phyloP scores from a whole-genome alignment of 192 early-diverging fungal species.

The Funneliformis geosporum region DNA sequence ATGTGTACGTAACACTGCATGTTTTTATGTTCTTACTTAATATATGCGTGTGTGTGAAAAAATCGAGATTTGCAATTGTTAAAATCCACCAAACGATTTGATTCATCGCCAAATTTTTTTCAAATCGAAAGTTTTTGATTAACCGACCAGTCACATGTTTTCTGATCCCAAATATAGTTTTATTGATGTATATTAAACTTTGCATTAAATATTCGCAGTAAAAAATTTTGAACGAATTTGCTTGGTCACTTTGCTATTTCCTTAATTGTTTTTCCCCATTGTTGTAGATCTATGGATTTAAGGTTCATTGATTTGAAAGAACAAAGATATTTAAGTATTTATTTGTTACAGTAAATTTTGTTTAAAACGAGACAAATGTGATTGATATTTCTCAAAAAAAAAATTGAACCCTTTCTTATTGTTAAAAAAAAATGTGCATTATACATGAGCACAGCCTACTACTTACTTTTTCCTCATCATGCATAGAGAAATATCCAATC shows the following conservation, averaged over 20 bases:
- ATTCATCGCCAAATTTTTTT: not conserved
- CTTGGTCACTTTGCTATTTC: no score
- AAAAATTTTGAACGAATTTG: no score
- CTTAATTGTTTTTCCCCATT: no score
- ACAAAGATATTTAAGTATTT: not conserved
- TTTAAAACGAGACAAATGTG: no score
- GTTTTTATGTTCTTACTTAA: not conserved
- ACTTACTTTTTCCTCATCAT: no score
- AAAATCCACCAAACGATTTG: not conserved
- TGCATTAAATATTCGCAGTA: not conserved
- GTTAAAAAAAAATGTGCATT: no score
- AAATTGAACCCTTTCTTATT: no score
- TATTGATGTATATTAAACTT: not conserved
- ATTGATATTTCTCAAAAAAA: no score
- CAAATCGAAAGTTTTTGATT: not conserved
- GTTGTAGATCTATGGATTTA: not conserved
- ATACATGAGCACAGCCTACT: no score
- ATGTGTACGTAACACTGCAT: no score
- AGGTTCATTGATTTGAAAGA: not conserved
- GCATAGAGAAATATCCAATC: no score
- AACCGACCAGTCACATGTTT: not conserved
- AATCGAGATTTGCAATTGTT: not conserved
- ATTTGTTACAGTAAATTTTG: no score
- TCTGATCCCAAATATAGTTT: not conserved
- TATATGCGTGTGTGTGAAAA: not conserved